Conservation (phyloP, 108 stramenopile genomes). For the Nitzschia sp. region DNA sequence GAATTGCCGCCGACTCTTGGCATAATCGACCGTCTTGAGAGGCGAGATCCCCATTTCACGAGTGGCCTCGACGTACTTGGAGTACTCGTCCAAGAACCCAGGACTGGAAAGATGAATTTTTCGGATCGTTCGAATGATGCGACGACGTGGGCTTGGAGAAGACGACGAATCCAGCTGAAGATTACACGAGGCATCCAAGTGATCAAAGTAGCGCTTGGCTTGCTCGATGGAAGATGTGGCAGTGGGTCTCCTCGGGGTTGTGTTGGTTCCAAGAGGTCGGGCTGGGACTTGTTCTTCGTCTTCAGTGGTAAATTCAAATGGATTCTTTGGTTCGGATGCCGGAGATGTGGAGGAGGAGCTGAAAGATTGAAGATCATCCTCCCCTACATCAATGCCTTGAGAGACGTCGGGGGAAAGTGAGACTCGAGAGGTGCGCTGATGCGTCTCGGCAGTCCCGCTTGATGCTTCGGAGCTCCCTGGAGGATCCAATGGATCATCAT, state of each 20-base stretch:
- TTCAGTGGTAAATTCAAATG: too few species aligned
- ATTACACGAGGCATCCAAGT: conserved; percentile 30
- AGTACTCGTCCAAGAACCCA: conserved; percentile 22
- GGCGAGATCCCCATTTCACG: conserved; percentile 23
- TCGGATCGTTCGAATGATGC: conserved; percentile 21
- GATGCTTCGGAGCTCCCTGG: too few species aligned
- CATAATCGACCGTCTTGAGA: conserved; percentile 31
- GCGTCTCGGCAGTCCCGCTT: too few species aligned
- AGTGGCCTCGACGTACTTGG: conserved; percentile 20
- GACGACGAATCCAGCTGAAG: conserved; percentile 21
- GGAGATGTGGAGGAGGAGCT: too few species aligned
- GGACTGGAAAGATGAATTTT: conserved; percentile 17
- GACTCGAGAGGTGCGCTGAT: too few species aligned
- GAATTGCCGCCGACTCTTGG: conserved; percentile 18
- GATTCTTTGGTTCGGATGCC: too few species aligned
- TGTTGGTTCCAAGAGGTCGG: too few species aligned
- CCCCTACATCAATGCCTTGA: too few species aligned
- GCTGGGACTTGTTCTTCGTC: not conserved
- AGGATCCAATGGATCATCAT: too few species aligned
- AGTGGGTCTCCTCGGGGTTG: not conserved
- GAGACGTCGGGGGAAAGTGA: too few species aligned
- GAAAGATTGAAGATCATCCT: too few species aligned
- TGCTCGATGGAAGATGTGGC: conserved; percentile 3
- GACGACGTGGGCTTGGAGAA: conserved; percentile 6
- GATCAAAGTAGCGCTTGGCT: conserved; percentile 33